Percentiles rank a stretch among this genome's conserved stretches.
Evolutionary conservation across 306 rosid genomes (phyloP).

Genomic region (Amphicarpaea edgeworthii): DNA sequence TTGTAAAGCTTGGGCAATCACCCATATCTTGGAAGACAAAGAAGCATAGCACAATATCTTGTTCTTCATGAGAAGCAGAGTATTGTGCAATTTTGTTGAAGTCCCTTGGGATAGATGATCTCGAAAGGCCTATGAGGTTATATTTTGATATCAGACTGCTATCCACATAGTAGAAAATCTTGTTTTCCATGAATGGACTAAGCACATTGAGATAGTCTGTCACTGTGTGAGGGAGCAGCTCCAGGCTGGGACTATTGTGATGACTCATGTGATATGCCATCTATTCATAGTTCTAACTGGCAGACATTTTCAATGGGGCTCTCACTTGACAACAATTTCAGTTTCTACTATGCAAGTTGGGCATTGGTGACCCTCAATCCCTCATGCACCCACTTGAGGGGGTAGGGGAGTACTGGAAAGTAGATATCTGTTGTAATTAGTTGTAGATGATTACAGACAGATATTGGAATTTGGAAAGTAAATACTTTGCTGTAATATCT

Average conservation of each 20-base stretch:
- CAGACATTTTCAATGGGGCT: not conserved
- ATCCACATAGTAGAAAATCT: no score
- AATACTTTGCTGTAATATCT: not conserved
- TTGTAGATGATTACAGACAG: not conserved
- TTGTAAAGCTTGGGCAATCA: not conserved
- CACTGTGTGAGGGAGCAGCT: not conserved
- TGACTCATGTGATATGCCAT: not conserved
- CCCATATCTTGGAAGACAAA: not conserved
- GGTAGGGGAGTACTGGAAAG: not conserved
- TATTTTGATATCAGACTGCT: no score
- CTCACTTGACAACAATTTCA: not conserved
- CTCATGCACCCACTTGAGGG: not conserved
- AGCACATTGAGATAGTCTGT: not conserved
- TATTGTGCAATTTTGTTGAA: not conserved
- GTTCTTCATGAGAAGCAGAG: not conserved
- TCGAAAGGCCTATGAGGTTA: not conserved
- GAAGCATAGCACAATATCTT: not conserved
- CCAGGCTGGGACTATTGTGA: not conserved
- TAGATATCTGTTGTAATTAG: not conserved
- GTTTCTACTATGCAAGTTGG: not conserved
- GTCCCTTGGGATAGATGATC: not conserved
- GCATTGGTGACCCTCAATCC: not conserved
- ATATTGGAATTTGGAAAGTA: conserved; percentile 10
- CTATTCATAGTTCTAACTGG: not conserved
- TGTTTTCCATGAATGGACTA: not conserved